These are phyloP conservation scores for Nitzschia inconspicua DNA, from an alignment of 108 stramenopile species.

Conservation along the genomic window DNA sequence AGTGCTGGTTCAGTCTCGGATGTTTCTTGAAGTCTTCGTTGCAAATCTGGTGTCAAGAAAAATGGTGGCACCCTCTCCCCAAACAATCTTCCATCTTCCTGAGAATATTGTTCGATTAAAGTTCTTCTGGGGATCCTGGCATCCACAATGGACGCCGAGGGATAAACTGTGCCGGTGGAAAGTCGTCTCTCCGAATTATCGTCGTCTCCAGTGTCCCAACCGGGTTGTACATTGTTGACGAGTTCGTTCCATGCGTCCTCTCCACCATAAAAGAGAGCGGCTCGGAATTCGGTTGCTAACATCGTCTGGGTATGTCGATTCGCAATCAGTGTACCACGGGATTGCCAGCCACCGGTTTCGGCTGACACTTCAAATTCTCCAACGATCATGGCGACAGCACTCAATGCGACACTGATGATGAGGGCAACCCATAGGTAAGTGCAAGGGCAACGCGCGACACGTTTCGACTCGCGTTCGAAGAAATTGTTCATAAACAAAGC, in stretches of 20 bases:
- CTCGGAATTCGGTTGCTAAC: conserved; percentile 7
- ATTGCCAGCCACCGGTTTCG: conserved; percentile 45
- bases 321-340: conserved; percentile 43
- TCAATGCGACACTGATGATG: conserved; percentile 1
- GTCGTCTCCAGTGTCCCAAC: conserved; percentile 28
- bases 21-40: conserved; percentile 1
- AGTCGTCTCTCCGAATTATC: not conserved
- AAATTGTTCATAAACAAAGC: too few relatives aligned
- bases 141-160: not conserved
- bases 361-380: conserved; percentile 38
- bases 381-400: conserved; percentile 21
- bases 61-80: not conserved
- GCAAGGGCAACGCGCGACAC: conserved; percentile 22
- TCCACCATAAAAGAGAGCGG: conserved; percentile 20
- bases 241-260: conserved; percentile 35
- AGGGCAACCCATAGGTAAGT: conserved; percentile 14
- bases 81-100: too few relatives aligned
- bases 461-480: conserved; percentile 16
- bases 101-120: not conserved
- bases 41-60: not conserved
- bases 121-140: not conserved
- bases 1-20: not conserved
- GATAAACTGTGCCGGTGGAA: not conserved
- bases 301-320: conserved; percentile 39
- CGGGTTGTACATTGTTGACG: conserved; percentile 34